Conservation (phyloP, 768 basidiomycete species). For the Collybia nuda region DNA sequence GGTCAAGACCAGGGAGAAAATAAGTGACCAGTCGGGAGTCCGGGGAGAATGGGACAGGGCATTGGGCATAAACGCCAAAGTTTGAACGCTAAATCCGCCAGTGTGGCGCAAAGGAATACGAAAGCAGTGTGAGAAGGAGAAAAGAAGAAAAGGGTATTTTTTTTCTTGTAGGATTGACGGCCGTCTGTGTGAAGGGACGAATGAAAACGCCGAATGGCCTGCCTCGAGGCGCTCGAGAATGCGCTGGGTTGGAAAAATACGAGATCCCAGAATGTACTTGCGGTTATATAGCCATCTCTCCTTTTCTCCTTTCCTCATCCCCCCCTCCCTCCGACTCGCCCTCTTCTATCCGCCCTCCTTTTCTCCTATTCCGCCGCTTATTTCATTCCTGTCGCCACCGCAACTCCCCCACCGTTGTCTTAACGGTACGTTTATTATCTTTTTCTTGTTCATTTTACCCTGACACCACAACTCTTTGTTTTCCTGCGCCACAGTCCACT, state of each 20-base stretch:
- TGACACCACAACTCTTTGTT: constrained; percentile 18
- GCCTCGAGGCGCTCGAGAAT: constrained; percentile 22
- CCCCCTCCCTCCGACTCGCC: constrained; percentile 21
- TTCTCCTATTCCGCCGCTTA: constrained; percentile 36
- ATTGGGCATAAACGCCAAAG: background rate
- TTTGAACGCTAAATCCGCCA: constrained; percentile 12
- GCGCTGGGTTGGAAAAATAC: background rate
- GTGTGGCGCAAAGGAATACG: constrained; percentile 13
- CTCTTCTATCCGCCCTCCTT: background rate
- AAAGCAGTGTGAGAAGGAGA: constrained; percentile 2
- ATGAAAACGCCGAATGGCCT: constrained; percentile 17
- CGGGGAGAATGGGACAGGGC: background rate
- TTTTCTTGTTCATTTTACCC: constrained; percentile 26
- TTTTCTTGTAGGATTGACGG: background rate
- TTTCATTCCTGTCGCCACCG: constrained; percentile 36
- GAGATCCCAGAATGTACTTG: constrained; percentile 1
- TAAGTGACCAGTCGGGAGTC: background rate
- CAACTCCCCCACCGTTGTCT: constrained; percentile 23
- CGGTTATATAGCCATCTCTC: constrained; percentile 22
- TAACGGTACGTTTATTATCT: constrained; percentile 23
- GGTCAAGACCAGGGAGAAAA: background rate
- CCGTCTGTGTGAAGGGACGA: constrained; percentile 12
- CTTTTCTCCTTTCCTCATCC: constrained; percentile 20
- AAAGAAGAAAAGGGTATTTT: no score
- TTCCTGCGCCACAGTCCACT: constrained; percentile 18